Evolutionary conservation across 441 rosid species (phyloP), one percentile per base, ranked within the genome.

Genomic region (Populus hybrid): DNA sequence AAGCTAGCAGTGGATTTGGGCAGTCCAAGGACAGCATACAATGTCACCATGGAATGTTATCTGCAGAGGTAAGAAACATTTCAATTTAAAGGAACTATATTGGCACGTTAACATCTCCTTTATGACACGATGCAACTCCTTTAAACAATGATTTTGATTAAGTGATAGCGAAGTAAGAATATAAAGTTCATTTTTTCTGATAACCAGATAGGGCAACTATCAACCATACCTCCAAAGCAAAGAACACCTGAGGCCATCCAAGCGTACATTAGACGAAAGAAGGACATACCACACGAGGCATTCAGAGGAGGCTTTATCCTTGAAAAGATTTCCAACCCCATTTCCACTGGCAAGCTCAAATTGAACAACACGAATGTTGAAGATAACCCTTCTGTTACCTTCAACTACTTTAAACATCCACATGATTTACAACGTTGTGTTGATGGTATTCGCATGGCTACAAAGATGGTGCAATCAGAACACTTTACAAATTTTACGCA

Each of bases 1-100:
- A 96, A 88, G 90, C 93, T 40, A 96, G 99, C 86, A 88, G 97
- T 72, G 99, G 98, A 68, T 95, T 88, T 80, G 97, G 99, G 1
- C 92, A 94, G 78, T 90, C 97, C 1, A 66, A 59, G 10, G 92
- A 91, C 73, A 94, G 97, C 82, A 92, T 96, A 77, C 90, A 64
- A 18, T 91, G 96, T 80, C 89, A 91, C 78, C 97, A 90, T 74
- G 98, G 98, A 66, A 85, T 95, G 57, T 54, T 89, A 86, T 95
- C 97, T 3, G 90, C 91, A 3, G 95, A 96, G 97, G 98, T 95
- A 87, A 81, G 75, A 23, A 75, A 12, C 57, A 64, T 21, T 68
- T 8, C 42, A 10, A 20, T 2, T 18, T 30, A 30, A 30, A 30
- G 32, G 32, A 8, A 12, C 1, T 30, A 30, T 30, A 38, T 28